A percentile compares a stretch with the other conserved stretches of the same genome.
These are phyloP conservation scores for Plectosphaerella sp. DNA, from an alignment of 2,329 filamentous ascomycete species.

Conservation along the genomic window DNA sequence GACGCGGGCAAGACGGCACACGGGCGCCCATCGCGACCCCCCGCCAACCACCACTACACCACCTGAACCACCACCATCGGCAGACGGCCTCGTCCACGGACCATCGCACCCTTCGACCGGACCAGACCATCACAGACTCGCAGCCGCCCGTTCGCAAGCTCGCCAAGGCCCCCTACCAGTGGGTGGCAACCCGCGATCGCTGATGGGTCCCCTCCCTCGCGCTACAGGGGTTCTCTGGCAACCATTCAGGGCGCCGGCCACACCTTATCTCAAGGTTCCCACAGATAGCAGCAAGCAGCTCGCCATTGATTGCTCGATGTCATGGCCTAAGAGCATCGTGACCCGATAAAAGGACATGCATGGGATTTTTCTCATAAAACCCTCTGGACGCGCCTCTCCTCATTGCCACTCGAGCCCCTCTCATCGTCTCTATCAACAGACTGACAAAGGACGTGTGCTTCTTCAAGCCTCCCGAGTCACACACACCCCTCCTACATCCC, in stretches of 20 bases:
- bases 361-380: not conserved
- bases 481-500: not conserved
- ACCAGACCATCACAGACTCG: no score
- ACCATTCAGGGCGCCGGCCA: slow-evolving; percentile 1
- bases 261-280: slow-evolving; percentile 1
- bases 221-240: not conserved
- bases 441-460: not conserved
- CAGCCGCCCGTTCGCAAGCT: no score
- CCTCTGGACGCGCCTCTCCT: not conserved
- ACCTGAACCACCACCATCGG: no score
- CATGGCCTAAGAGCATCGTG: slow-evolving; percentile 2
- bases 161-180: not conserved
- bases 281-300: slow-evolving; percentile 1
- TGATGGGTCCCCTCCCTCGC: not conserved
- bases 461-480: not conserved
- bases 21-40: no score
- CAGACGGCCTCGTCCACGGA: no score
- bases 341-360: not conserved
- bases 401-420: not conserved
- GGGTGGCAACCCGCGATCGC: not conserved
- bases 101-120: no score
- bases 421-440: not conserved
- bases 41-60: no score
- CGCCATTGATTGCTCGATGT: not conserved
- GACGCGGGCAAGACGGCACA: no score